Conservation (phyloP, 768 basidiomycete genomes). For the Lactarius trivialis region DNA sequence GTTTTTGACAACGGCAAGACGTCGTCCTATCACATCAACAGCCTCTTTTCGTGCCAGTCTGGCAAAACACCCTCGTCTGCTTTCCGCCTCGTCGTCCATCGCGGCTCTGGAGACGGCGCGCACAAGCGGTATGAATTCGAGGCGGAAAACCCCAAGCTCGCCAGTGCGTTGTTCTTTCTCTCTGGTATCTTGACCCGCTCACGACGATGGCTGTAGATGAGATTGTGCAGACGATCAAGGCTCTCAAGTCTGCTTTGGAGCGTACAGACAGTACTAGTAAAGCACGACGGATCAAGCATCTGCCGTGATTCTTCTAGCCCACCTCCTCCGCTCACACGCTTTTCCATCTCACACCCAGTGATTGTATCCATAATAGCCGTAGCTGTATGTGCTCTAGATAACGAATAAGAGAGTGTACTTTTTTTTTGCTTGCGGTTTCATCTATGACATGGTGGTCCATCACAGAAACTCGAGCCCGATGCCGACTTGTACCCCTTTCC, state of each 20-base stretch:
- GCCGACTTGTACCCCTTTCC: constrained; percentile 74
- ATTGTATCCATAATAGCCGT: constrained; percentile 17
- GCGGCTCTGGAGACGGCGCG: constrained; percentile 44
- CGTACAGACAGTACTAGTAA: constrained; percentile 53
- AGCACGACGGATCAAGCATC: constrained; percentile 55
- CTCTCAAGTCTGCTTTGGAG: constrained; percentile 58
- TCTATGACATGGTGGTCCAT: background rate
- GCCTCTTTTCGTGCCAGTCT: constrained; percentile 76
- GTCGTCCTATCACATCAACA: constrained; percentile 86
- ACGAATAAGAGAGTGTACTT: constrained; percentile 12
- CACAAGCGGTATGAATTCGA: constrained; percentile 97
- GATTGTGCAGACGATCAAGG: constrained; percentile 68
- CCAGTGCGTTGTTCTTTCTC: constrained; percentile 46
- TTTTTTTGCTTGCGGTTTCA: background rate
- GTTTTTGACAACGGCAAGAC: constrained; percentile 90
- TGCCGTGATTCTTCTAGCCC: background rate
- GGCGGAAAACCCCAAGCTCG: constrained; percentile 77
- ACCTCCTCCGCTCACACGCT: background rate
- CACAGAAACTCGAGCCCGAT: constrained; percentile 75
- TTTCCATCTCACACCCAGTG: background rate
- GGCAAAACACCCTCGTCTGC: constrained; percentile 62
- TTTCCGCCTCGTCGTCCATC: constrained; percentile 85
- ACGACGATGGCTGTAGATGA: constrained; percentile 57
- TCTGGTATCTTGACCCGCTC: no score
- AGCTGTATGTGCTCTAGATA: constrained; percentile 16